Percentiles rank a stretch among this genome's conserved stretches.
Evolutionary conservation across 306 rosid species (phyloP).

Genomic region (barrel medic (Medicago truncatula)): DNA sequence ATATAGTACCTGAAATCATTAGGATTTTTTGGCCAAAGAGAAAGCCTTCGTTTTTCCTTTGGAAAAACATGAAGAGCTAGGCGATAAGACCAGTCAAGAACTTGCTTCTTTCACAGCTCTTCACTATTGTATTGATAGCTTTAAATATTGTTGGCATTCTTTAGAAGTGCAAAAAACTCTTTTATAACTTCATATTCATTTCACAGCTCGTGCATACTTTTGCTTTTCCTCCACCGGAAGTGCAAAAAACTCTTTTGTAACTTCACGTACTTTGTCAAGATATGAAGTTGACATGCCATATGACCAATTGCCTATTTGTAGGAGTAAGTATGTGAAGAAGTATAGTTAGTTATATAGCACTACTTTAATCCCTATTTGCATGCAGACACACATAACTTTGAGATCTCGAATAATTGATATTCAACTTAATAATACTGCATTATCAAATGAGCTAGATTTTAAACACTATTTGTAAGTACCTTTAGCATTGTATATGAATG

Average conservation of each 20-base stretch:
- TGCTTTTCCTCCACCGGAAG: conserved; percentile 68
- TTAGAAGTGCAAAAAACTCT: too few species aligned
- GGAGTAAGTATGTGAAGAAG: not conserved
- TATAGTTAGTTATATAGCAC: too few species aligned
- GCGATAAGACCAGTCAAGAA: conserved; percentile 63
- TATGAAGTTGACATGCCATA: conserved; percentile 64
- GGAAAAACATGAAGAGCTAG: conserved; percentile 45
- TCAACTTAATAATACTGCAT: too few species aligned
- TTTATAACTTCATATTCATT: conserved; percentile 46
- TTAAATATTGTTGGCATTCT: too few species aligned
- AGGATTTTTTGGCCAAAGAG: conserved; percentile 70
- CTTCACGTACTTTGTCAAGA: conserved; percentile 62
- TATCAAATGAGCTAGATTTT: too few species aligned
- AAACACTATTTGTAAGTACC: too few species aligned
- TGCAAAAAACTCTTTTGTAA: conserved; percentile 60
- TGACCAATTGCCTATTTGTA: conserved; percentile 65
- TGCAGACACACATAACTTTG: too few species aligned
- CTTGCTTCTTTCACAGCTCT: too few species aligned
- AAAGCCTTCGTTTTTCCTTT: conserved; percentile 44
- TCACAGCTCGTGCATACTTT: conserved; percentile 48
- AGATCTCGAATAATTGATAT: too few species aligned
- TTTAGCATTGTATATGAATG: too few species aligned
- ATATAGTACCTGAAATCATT: conserved; percentile 55
- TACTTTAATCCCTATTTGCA: too few species aligned
- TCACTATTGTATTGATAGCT: too few species aligned